These are phyloP conservation scores for Neonectria coccinea DNA, from an alignment of 2,329 filamentous ascomycete genomes.

Conservation along the genomic window DNA sequence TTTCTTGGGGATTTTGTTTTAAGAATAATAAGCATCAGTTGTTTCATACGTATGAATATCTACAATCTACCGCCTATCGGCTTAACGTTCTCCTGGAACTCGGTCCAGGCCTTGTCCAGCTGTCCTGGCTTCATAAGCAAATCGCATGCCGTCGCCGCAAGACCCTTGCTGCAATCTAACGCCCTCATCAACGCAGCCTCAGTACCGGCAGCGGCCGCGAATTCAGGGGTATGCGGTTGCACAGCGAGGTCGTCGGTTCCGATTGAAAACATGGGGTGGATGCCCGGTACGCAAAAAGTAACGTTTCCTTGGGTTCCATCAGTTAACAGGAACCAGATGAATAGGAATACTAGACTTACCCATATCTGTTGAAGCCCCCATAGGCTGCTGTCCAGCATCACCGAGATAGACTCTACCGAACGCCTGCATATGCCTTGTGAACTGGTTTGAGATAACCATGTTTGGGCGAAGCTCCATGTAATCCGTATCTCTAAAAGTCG, in stretches of 20 bases:
- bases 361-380: conserved; percentile 43
- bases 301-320: conserved; percentile 36
- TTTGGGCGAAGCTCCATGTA: conserved; percentile 41
- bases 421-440: conserved; percentile 38
- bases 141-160: conserved; percentile 37
- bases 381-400: conserved; percentile 28
- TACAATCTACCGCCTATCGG: conserved; percentile 30
- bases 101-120: conserved; percentile 23
- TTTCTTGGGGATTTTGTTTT: too few species aligned
- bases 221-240: conserved; percentile 38
- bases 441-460: conserved; percentile 22
- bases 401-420: conserved; percentile 32
- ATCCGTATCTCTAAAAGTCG: conserved; percentile 30
- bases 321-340: neutral
- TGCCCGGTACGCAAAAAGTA: conserved; percentile 35
- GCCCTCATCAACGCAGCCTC: conserved; percentile 31
- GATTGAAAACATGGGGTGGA: conserved; percentile 41
- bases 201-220: conserved; percentile 34
- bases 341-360: conserved; percentile 9
- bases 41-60: neutral
- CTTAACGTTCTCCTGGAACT: conserved; percentile 29
- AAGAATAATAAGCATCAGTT: too few species aligned
- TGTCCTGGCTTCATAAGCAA: conserved; percentile 20
- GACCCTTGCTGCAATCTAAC: conserved; percentile 37
- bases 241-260: conserved; percentile 34